Conservation (phyloP, 768 basidiomycete species). For the Mycena crocata region DNA sequence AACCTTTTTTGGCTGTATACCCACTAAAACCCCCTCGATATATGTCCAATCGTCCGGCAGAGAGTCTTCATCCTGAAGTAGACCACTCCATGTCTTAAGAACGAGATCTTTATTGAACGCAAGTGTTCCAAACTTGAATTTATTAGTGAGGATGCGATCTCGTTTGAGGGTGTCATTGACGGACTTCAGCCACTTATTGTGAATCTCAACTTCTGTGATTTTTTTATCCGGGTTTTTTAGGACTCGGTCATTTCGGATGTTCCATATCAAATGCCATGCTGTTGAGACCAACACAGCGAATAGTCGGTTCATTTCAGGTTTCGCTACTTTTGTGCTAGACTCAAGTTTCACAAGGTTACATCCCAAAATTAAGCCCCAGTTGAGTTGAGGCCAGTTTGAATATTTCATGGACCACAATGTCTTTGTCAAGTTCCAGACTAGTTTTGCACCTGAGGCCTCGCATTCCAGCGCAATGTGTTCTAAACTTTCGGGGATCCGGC, state of each 20-base stretch:
- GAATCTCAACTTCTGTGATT: too few relatives aligned
- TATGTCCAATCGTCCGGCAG: too few relatives aligned
- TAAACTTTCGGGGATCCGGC: slow-evolving; percentile 10
- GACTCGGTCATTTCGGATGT: background rate
- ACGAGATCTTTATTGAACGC: too few relatives aligned
- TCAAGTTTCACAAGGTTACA: too few relatives aligned
- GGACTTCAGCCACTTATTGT: background rate
- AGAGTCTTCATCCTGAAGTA: too few relatives aligned
- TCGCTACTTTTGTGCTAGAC: slow-evolving; percentile 8
- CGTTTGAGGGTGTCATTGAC: background rate
- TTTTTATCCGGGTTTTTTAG: background rate
- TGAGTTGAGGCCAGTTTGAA: background rate
- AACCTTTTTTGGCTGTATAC: too few relatives aligned
- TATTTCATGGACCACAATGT: slow-evolving; percentile 4
- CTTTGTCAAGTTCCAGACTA: slow-evolving; percentile 5
- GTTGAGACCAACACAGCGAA: too few relatives aligned
- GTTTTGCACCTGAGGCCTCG: too few relatives aligned
- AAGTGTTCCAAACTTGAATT: too few relatives aligned
- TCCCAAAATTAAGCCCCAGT: slow-evolving; percentile 13
- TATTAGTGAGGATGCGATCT: slow-evolving; percentile 1
- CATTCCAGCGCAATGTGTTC: too few relatives aligned
- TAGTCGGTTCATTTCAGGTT: background rate
- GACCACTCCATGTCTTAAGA: too few relatives aligned
- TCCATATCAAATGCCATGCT: slow-evolving; percentile 8
- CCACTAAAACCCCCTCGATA: too few relatives aligned